Evolutionary conservation across 106 monocot genomes (phyloP), one percentile per base, ranked within the genome.

Genomic region (Allium sativum): DNA sequence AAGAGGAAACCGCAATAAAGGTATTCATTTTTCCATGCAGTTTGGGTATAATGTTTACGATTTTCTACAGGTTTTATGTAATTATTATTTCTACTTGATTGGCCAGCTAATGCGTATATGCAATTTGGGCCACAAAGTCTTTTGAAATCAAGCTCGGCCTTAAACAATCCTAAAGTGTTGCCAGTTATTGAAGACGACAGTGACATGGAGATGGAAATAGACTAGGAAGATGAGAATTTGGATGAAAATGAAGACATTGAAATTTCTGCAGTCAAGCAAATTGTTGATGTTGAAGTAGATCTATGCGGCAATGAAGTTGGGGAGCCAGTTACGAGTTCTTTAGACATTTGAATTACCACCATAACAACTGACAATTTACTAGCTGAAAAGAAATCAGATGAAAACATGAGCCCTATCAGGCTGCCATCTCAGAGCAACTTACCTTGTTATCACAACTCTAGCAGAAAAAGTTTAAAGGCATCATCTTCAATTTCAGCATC

Each of bases 171-270:
- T 73, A 71, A 68, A 67, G 68, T 62, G 56, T 73, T 82, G 43
- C 75, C 81, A 31, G 44, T 54, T 52, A 65, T 72, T 14, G 73
- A 81, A 53, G 76, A 83, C 63, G 96, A 98, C 44, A 83, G 72
- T 75, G 96, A 92, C 71, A 92, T 82, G 68, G 98, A 92, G 61
- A 91, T 99, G 98, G 98, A 99, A 72, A 92, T 88, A 64, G 83
- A 81, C 66, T 85, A 92, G 21, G 81, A 79, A 58, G 91, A 85
- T 75, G 74, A 77, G 43, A 85, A 92, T 70, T 77, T 55, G 55
- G 86, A 78, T 7, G 5, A 31, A 31, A 31, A 16, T 67, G 68
- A 73, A 52, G 61, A 71, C 54, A 63, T 53, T 53, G 52, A 51
- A 5, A 41, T 17, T 52, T 15, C 31, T 52, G 60, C 41, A 12